Conservation (phyloP, 129 eudicot genomes). For the Calendula officinalis region DNA sequence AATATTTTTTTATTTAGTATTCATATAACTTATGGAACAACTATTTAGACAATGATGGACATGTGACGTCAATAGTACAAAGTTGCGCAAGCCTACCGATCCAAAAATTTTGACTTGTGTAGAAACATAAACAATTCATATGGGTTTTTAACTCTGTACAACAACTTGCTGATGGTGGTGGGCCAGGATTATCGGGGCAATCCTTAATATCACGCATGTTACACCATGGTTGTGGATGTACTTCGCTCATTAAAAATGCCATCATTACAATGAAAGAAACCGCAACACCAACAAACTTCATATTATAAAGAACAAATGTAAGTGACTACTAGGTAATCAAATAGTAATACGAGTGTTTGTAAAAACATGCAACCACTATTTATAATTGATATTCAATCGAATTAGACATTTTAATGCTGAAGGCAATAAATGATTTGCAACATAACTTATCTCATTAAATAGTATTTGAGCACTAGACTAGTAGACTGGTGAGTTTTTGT, state of each 20-base stretch:
- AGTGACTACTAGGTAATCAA: neutral
- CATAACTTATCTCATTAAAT: no score
- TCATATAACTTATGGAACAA: no score
- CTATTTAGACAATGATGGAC: no score
- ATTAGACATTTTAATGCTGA: no score
- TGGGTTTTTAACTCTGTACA: neutral
- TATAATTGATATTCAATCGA: no score
- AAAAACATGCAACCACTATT: no score
- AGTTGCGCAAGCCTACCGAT: neutral
- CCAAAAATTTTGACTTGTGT: neutral
- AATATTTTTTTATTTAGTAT: no score
- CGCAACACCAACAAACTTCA: slow-evolving; percentile 1
- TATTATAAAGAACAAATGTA: no score
- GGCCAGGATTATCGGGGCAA: neutral
- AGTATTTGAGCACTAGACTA: no score
- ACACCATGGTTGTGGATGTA: neutral
- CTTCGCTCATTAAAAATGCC: neutral
- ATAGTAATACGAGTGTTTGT: no score
- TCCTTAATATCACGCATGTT: neutral
- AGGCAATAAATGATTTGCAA: no score
- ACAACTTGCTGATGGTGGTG: neutral
- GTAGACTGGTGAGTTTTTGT: no score
- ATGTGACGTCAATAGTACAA: neutral
- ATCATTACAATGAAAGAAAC: neutral
- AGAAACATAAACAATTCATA: neutral